These are phyloP conservation scores for Phialophora expanda DNA, from an alignment of 2,329 filamentous ascomycete genomes.

Conservation along the genomic window DNA sequence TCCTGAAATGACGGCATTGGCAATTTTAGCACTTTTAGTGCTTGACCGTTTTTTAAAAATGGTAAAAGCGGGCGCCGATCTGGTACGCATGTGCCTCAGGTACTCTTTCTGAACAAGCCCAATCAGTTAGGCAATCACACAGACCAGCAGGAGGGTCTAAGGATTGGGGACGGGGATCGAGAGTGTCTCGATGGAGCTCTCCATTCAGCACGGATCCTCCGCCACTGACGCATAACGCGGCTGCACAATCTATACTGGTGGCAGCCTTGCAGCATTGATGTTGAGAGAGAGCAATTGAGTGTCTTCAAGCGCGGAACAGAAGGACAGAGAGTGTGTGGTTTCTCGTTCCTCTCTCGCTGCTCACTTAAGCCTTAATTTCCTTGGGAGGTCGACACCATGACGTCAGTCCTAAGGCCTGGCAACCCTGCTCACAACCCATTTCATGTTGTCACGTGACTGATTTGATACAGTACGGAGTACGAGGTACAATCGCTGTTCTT, in stretches of 20 bases:
- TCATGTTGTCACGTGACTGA: neutral
- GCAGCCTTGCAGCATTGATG: neutral
- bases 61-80: neutral
- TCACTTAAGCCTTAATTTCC: neutral
- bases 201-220: neutral
- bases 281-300: neutral
- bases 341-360: neutral
- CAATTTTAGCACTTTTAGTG: conserved; percentile 11
- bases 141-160: neutral
- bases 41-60: neutral
- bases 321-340: neutral
- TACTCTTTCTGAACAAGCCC: neutral
- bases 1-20: conserved; percentile 28
- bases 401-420: neutral
- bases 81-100: conserved; percentile 21
- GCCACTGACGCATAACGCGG: neutral
- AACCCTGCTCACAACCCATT: neutral
- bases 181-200: neutral
- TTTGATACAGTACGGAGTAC: neutral
- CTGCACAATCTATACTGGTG: neutral
- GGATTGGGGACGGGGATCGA: neutral
- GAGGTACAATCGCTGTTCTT: neutral
- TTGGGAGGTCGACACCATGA: neutral
- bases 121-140: neutral
- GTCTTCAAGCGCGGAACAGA: neutral